phyloP scores from a whole-genome alignment of 768 basidiomycete genomes.

The Tylopilus cervinicoccineus region DNA sequence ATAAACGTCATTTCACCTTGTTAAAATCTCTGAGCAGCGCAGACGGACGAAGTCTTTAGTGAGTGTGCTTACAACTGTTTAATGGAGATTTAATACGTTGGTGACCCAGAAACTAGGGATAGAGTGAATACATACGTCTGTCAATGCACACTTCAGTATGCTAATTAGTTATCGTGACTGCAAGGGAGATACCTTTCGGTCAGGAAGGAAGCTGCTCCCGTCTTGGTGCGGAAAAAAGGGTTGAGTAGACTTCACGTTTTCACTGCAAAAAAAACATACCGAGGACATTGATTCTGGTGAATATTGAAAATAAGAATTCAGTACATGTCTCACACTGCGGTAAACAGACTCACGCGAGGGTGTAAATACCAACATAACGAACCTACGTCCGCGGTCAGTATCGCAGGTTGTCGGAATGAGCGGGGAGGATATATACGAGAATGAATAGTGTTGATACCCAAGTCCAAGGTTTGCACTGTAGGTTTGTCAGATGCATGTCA shows the following conservation, averaged over 20 bases:
- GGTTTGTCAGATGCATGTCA: not conserved
- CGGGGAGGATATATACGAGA: not conserved
- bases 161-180: no score
- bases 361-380: slow-evolving; percentile 4
- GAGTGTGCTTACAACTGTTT: slow-evolving; percentile 2
- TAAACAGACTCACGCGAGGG: slow-evolving; percentile 1
- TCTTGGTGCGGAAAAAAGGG: not conserved
- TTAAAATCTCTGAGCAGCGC: no score
- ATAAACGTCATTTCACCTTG: not conserved
- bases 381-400: not conserved
- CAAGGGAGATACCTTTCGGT: no score
- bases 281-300: not conserved
- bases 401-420: no score
- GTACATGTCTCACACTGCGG: no score
- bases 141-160: not conserved
- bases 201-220: slow-evolving; percentile 11
- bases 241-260: not conserved
- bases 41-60: no score
- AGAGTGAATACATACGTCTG: slow-evolving; percentile 3
- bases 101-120: no score
- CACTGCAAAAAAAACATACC: not conserved
- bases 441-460: not conserved
- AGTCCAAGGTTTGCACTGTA: not conserved
- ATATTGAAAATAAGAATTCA: not conserved
- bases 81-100: not conserved